phyloP scores from a whole-genome alignment of 768 basidiomycete species.

The Phlegmacium glaucopus region DNA sequence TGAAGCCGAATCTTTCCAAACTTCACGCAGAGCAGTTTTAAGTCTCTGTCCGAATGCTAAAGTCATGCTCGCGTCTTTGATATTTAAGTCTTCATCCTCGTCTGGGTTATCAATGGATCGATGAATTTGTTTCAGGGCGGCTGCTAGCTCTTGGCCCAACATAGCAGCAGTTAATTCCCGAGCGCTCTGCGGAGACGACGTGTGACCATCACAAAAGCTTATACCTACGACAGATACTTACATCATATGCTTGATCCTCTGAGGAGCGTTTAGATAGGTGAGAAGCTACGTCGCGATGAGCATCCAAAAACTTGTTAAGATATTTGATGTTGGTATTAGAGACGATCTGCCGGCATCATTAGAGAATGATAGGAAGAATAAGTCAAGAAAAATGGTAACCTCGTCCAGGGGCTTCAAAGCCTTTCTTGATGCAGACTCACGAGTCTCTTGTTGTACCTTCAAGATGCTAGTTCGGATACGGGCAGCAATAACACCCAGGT shows the following conservation, averaged over 20 bases:
- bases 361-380: neutral
- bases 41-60: conserved; percentile 51
- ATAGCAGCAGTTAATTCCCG: conserved; percentile 76
- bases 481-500: conserved; percentile 90
- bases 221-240: conserved; percentile 31
- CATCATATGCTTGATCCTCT: conserved; percentile 81
- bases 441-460: conserved; percentile 36
- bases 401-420: conserved; percentile 66
- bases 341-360: conserved; percentile 42
- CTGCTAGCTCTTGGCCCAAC: conserved; percentile 82
- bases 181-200: conserved; percentile 56
- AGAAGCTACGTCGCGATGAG: conserved; percentile 61
- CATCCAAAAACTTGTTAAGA: conserved; percentile 55
- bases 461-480: conserved; percentile 62
- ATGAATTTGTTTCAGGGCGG: conserved; percentile 57
- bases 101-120: conserved; percentile 44
- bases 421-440: conserved; percentile 28
- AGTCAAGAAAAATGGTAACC: conserved; percentile 33
- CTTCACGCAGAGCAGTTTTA: conserved; percentile 60
- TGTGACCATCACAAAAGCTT: neutral
- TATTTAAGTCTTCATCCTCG: conserved; percentile 40
- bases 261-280: conserved; percentile 70
- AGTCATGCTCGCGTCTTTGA: conserved; percentile 39
- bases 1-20: conserved; percentile 66
- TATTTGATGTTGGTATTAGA: conserved; percentile 43